Percentiles rank a stretch among this genome's conserved stretches.
Conservation (phyloP, 1,139 yeast species). For the Pichia sp. region DNA sequence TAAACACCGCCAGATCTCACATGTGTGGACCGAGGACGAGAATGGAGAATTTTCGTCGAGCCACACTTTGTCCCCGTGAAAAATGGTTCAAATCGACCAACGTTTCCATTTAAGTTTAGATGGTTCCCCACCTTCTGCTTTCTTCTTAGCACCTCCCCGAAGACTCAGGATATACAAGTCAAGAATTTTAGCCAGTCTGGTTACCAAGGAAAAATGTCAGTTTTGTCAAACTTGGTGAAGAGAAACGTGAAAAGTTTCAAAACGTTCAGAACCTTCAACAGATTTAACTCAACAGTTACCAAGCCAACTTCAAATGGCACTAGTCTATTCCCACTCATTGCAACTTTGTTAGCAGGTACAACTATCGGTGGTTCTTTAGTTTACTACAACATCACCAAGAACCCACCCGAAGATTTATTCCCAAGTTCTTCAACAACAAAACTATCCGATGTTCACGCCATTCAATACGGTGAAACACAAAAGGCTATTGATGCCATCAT, state of each 20-base stretch:
- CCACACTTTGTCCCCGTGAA: too few species aligned
- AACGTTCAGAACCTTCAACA: not conserved
- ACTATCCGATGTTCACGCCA: slow-evolving; percentile 30
- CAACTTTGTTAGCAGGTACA: not conserved
- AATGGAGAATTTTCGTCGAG: too few species aligned
- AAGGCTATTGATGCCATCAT: slow-evolving; percentile 45
- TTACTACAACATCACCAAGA: not conserved
- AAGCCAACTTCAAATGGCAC: not conserved
- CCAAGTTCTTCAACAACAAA: slow-evolving; percentile 35
- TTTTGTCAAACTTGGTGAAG: too few species aligned
- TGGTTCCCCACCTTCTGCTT: too few species aligned
- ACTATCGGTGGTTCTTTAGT: slow-evolving; percentile 2
- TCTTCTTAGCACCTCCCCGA: too few species aligned
- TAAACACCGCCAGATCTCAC: too few species aligned
- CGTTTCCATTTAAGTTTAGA: too few species aligned
- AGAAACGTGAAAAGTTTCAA: not conserved
- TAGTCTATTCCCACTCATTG: not conserved
- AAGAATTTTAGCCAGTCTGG: too few species aligned
- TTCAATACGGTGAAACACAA: slow-evolving; percentile 31
- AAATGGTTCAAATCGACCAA: too few species aligned
- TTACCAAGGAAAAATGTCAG: too few species aligned
- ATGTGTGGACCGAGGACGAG: too few species aligned
- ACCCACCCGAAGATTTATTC: slow-evolving; percentile 30
- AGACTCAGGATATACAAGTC: too few species aligned
- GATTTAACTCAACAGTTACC: not conserved